These are phyloP conservation scores for Rickenella mellea DNA, from an alignment of 768 basidiomycete species.

Conservation along the genomic window DNA sequence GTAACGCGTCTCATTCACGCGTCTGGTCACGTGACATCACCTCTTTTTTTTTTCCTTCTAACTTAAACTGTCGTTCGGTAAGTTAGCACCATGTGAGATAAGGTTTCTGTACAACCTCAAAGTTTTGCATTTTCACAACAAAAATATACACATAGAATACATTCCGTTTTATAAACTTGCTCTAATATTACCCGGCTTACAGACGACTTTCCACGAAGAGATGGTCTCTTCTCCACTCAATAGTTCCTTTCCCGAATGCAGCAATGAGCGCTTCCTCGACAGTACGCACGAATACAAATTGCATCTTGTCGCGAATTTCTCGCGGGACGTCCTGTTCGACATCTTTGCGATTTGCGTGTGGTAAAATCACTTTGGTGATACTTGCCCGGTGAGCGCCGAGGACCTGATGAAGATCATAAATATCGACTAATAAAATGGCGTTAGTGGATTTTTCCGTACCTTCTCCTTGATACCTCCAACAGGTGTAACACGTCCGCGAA, in stretches of 20 bases:
- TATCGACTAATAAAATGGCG: background rate
- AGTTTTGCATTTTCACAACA: too few relatives aligned
- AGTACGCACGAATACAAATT: slow-evolving; percentile 74
- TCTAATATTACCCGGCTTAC: too few relatives aligned
- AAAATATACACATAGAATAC: too few relatives aligned
- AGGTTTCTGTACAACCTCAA: too few relatives aligned
- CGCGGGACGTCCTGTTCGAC: slow-evolving; percentile 77
- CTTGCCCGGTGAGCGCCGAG: slow-evolving; percentile 85
- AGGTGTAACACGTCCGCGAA: slow-evolving; percentile 71
- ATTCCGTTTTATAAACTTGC: too few relatives aligned
- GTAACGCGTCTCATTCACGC: too few relatives aligned
- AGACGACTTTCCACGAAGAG: slow-evolving; percentile 46
- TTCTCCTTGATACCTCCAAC: slow-evolving; percentile 93
- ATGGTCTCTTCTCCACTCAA: slow-evolving; percentile 53
- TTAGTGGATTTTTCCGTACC: slow-evolving; percentile 13
- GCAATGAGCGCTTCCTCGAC: slow-evolving; percentile 76
- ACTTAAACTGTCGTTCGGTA: too few relatives aligned
- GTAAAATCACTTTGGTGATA: slow-evolving; percentile 75
- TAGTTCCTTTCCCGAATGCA: slow-evolving; percentile 64
- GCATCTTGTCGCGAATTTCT: slow-evolving; percentile 64
- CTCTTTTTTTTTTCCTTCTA: too few relatives aligned
- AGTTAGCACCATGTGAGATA: too few relatives aligned
- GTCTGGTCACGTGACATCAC: too few relatives aligned
- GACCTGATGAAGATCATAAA: slow-evolving; percentile 26
- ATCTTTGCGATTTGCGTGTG: slow-evolving; percentile 78